Conservation (phyloP, 768 basidiomycete genomes). For the Lanmaoa rubissima region DNA sequence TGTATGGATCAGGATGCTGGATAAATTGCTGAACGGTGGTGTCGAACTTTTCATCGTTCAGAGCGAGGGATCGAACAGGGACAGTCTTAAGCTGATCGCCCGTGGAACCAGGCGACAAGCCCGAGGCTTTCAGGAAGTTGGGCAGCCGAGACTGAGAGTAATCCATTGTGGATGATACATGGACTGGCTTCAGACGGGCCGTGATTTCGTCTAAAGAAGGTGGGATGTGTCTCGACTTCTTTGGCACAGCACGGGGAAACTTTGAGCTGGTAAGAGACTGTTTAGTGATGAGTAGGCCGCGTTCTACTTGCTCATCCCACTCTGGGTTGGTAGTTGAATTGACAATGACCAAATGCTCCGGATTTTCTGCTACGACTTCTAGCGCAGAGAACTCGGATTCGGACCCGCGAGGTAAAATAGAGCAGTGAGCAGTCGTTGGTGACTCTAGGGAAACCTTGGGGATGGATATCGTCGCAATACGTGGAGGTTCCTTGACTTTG, state of each 20-base stretch:
- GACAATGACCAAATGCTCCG: not conserved
- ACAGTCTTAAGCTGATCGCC: constrained; percentile 30
- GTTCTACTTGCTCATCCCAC: constrained; percentile 71
- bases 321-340: not conserved
- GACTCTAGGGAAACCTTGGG: constrained; percentile 71
- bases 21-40: constrained; percentile 20
- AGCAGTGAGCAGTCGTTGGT: constrained; percentile 65
- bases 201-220: constrained; percentile 80
- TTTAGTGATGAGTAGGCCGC: constrained; percentile 40
- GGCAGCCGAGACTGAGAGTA: constrained; percentile 31
- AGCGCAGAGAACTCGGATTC: constrained; percentile 61
- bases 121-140: constrained; percentile 28
- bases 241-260: constrained; percentile 1
- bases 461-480: constrained; percentile 51
- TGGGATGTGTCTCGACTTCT: constrained; percentile 30
- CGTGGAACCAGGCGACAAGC: constrained; percentile 15
- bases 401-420: constrained; percentile 66
- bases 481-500: constrained; percentile 67
- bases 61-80: constrained; percentile 35
- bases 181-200: constrained; percentile 46
- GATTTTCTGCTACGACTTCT: constrained; percentile 40
- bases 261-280: constrained; percentile 14
- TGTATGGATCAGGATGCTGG: constrained; percentile 36
- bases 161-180: constrained; percentile 19
- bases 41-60: constrained; percentile 7